Base-by-base conservation (phyloP, 2,329 filamentous ascomycete species). In the Fulvia fulva region DNA sequence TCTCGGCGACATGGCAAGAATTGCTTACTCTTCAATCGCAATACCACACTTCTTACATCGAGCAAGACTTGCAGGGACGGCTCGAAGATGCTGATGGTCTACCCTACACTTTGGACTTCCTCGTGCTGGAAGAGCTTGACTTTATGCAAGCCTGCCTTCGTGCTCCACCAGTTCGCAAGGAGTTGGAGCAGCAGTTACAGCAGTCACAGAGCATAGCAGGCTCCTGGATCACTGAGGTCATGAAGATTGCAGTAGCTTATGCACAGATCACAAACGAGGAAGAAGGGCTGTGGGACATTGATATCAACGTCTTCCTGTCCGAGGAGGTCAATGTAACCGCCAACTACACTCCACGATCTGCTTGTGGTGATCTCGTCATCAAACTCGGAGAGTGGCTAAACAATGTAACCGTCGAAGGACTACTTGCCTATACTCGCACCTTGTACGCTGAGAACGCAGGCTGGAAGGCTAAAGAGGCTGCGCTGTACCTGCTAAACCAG, bases 271-370 rank as follows among this genome's bases (percentile, higher is more conserved):
- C 89, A 1, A 87, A 85, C 26, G 94, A 99, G 73, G 94, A 97
- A 70, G 91, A 97, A 75, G 91, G 90, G 7, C 77, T 99, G 9
- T 99, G 94, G 94, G 91, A 97, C 67, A 91, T 97, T 62, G 94
- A 99, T 73, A 89, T 95, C 65, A 97, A 96, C 58, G 83, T 99
- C 1, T 99, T 95, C 75, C 81, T 99, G 49, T 93, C 91, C 0
- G 94, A 99, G 74, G 93, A 97, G 76, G 93, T 91, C 1, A 93
- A 91, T 1, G 89, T 97, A 19, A 96, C 91, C 12, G 90, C 92
- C 30, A 97, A 97, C 74, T 99, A 97, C 76, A 97, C 94, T 0
- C 90, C 94, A 14, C 86, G 94, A 65, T 96, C 91, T 19, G 94
- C 93, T 43, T 94, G 91, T 63, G 92, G 91, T 51, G 94, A 97